These are phyloP conservation scores for Stemphylium lycopersici DNA, from an alignment of 2,329 filamentous ascomycete species.

Conservation along the genomic window DNA sequence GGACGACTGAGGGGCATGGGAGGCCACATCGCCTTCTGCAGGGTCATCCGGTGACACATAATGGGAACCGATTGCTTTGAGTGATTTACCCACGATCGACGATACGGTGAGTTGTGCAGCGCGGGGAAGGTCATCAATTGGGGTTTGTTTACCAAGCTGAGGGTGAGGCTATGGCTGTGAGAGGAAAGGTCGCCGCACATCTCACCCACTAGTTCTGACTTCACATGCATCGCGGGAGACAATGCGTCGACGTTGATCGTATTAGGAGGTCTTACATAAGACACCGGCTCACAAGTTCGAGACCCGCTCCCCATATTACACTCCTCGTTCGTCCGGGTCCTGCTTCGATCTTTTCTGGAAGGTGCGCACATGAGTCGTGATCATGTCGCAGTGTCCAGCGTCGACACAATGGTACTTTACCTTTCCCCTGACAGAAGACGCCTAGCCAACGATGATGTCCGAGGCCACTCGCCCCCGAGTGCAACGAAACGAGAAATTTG, in stretches of 20 bases:
- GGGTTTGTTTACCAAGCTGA: slow-evolving; percentile 4
- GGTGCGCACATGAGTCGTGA: background rate
- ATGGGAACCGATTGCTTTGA: slow-evolving; percentile 4
- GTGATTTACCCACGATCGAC: slow-evolving; percentile 10
- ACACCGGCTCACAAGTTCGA: background rate
- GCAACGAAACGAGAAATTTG: no score
- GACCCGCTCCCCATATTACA: background rate
- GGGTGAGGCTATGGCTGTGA: slow-evolving; percentile 9
- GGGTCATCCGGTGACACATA: slow-evolving; percentile 8
- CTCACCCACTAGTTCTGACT: slow-evolving; percentile 8
- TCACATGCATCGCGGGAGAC: slow-evolving; percentile 10
- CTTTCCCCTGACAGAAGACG: background rate
- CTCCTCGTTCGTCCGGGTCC: background rate
- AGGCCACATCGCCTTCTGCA: slow-evolving; percentile 5
- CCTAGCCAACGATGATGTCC: background rate
- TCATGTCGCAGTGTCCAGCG: background rate
- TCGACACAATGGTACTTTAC: background rate
- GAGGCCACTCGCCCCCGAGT: no score
- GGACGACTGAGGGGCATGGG: background rate
- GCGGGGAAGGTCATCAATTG: slow-evolving; percentile 10
- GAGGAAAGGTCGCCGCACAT: slow-evolving; percentile 8
- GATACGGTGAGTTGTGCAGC: slow-evolving; percentile 8
- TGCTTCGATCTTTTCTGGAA: background rate
- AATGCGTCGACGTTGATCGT: background rate
- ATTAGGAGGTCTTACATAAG: background rate